Percentiles rank a stretch among this genome's conserved stretches.
Evolutionary conservation across 768 basidiomycete species (phyloP).

Genomic region (Paxillus involutus): DNA sequence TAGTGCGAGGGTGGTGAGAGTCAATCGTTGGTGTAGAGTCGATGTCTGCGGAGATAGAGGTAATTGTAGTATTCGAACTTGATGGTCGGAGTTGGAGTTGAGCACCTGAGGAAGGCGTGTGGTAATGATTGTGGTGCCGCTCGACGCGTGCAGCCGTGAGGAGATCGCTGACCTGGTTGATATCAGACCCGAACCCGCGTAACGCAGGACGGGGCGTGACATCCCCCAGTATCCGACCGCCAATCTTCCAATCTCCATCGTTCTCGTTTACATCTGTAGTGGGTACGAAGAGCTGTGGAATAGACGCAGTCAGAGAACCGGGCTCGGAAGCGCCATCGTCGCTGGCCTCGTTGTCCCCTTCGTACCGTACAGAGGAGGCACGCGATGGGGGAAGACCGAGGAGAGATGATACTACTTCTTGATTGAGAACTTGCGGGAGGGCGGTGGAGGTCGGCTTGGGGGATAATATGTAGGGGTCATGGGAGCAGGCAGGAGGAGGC

Average conservation of each 20-base stretch:
- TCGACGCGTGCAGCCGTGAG: constrained; percentile 23
- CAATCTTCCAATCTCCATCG: constrained; percentile 16
- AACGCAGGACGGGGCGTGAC: constrained; percentile 61
- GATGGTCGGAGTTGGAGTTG: constrained; percentile 5
- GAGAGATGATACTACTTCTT: constrained; percentile 66
- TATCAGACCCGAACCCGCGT: constrained; percentile 35
- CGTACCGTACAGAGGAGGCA: constrained; percentile 44
- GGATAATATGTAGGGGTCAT: constrained; percentile 46
- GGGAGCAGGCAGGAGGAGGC: constrained; percentile 21
- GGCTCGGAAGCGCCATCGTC: constrained; percentile 35
- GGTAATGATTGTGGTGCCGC: constrained; percentile 11
- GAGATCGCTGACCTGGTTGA: constrained; percentile 29
- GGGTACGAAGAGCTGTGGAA: constrained; percentile 34
- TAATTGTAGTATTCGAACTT: neutral
- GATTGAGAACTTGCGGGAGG: constrained; percentile 66
- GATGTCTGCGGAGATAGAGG: neutral
- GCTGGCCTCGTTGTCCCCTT: constrained; percentile 56
- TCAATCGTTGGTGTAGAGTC: constrained; percentile 13
- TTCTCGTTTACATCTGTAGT: constrained; percentile 8
- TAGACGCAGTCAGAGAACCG: constrained; percentile 41
- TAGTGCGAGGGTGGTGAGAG: constrained; percentile 6
- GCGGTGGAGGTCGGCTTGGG: constrained; percentile 53
- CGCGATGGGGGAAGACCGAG: constrained; percentile 51
- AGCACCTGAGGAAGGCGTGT: constrained; percentile 3
- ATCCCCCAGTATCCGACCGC: constrained; percentile 37